Conservation (phyloP, 169 alveolate genomes). For the Eimeria tenella region DNA sequence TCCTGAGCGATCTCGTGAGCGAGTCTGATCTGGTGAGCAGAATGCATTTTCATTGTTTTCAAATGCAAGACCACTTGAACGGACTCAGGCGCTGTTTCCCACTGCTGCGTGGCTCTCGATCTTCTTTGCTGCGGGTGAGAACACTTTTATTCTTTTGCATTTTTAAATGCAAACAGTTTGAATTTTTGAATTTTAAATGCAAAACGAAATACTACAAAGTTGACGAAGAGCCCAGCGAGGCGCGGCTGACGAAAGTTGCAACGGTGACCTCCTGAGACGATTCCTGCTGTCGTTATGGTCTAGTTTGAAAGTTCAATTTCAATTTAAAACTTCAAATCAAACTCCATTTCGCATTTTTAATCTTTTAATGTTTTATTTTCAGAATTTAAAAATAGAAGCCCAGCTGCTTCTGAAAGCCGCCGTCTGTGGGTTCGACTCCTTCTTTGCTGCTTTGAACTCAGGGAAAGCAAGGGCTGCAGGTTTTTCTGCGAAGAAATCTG, state of each 20-base stretch:
- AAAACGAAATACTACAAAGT: neutral
- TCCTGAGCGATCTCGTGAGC: neutral
- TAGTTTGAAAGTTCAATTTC: neutral
- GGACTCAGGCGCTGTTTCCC: neutral
- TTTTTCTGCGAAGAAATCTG: neutral
- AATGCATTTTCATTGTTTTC: neutral
- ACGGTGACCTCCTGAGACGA: neutral
- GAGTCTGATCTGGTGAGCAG: neutral
- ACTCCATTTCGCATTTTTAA: no score
- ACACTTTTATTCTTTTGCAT: neutral
- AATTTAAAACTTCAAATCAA: no score
- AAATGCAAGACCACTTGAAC: no score
- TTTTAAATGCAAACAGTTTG: neutral
- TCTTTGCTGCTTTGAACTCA: neutral
- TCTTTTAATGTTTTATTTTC: neutral
- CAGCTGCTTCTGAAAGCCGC: constrained; percentile 30
- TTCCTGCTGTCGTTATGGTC: neutral
- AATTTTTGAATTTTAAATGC: neutral
- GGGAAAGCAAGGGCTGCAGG: neutral
- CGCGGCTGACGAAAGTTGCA: neutral
- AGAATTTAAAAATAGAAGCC: neutral
- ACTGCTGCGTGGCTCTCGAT: neutral
- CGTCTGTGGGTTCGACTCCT: neutral
- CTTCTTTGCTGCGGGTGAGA: neutral
- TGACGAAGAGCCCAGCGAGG: constrained; percentile 6